Base-by-base conservation (phyloP, 2,329 filamentous ascomycete species). In the Fusarium oxysporum region DNA sequence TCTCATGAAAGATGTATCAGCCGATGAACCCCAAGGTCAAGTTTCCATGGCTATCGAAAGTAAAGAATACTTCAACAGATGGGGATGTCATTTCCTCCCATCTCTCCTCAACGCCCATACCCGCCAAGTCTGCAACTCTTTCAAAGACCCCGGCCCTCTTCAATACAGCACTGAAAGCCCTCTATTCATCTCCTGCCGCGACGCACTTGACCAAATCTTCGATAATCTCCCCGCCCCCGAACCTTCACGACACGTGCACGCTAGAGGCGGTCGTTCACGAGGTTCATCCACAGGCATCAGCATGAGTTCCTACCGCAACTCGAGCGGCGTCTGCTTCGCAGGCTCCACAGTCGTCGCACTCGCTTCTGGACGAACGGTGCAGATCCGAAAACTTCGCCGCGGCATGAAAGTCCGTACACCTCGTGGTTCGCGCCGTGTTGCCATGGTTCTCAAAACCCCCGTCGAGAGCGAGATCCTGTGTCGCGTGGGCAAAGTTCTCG, bases 91-190 rank as follows among this genome's bases (percentile, higher is more conserved):
- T 77, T 92, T 88, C 76, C 83, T 91, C 10, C 86, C 86, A 1
- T 88, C 87, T 11, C 81, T 91, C 4, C 85, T 87, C 32, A 84
- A 86, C 67, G 89, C 89, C 0, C 88, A 92, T 72, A 81, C 83
- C 2, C 83, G 85, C 30, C 90, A 91, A 78, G 80, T 87, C 14
- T 90, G 89, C 81, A 90, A 90, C 76, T 87, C 86, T 0, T 91
- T 91, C 84, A 90, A 90, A 75, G 90, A 91, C 66, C 81, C 86
- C 0, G 89, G 89, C 0, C 87, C 89, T 8, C 83, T 88, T 11
- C 82, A 84, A 69, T 91, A 91, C 72, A 85, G 88, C 21, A 73
- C 74, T 1, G 77, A 83, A 3, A 89, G 86, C 57, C 82, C 85
- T 1, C 81, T 91, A 6, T 91, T 92, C 75, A 77, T 79, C 19